Evolutionary conservation across 2,329 filamentous ascomycete species (phyloP).

Genomic region (Phialophora verrucosa): DNA sequence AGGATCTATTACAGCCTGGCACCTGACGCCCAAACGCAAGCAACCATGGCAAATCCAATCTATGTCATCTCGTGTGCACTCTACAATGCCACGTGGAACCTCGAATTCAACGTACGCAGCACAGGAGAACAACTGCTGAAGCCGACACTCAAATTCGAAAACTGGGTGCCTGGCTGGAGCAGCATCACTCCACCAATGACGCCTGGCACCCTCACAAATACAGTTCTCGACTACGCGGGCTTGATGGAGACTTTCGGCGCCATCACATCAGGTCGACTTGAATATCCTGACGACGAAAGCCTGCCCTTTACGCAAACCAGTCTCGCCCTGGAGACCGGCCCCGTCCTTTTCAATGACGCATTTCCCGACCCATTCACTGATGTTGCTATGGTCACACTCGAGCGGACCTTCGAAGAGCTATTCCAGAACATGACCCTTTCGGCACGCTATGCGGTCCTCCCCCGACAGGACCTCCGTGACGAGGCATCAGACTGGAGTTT

Average conservation of each 20-base stretch:
- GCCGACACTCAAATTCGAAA: slow-evolving; percentile 8
- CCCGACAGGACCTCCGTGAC: slow-evolving; percentile 8
- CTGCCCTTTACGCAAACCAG: slow-evolving; percentile 9
- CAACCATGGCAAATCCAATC: slow-evolving; percentile 7
- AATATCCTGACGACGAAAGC: slow-evolving; percentile 1
- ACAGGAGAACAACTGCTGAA: slow-evolving; percentile 10
- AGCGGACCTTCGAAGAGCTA: slow-evolving; percentile 2
- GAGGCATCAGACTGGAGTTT: slow-evolving; percentile 9
- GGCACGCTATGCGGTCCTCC: slow-evolving; percentile 9
- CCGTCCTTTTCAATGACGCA: slow-evolving; percentile 14
- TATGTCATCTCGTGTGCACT: slow-evolving; percentile 11
- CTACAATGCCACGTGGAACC: slow-evolving; percentile 4
- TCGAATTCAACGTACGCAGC: slow-evolving; percentile 16
- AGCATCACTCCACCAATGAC: slow-evolving; percentile 14
- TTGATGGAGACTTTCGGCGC: slow-evolving; percentile 15
- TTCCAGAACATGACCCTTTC: slow-evolving; percentile 19
- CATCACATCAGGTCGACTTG: slow-evolving; percentile 12
- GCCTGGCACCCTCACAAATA: not conserved
- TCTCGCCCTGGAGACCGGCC: slow-evolving; percentile 15
- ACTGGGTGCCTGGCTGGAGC: slow-evolving; percentile 18
- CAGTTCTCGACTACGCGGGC: slow-evolving; percentile 11
- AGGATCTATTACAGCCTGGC: slow-evolving; percentile 16
- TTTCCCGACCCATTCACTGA: slow-evolving; percentile 9
- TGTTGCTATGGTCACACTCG: slow-evolving; percentile 4
- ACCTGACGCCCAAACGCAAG: not conserved